Evolutionary conservation across 768 basidiomycete genomes (phyloP).

Genomic region (Tulasnella calospora): DNA sequence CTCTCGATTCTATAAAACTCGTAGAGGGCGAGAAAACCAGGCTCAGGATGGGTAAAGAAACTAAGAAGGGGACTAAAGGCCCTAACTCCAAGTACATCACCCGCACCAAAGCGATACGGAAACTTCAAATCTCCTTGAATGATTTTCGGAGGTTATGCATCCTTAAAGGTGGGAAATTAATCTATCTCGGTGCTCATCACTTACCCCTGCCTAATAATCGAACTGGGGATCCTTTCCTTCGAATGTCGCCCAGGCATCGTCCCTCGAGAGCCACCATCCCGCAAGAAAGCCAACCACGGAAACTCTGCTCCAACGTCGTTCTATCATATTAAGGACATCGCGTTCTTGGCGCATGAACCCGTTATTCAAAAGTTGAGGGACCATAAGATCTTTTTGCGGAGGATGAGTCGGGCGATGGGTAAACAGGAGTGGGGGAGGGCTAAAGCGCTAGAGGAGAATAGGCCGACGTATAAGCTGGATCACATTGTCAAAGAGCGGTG

Average conservation of each 20-base stretch:
- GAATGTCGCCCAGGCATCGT: slow-evolving; percentile 67
- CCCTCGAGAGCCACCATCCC: slow-evolving; percentile 88
- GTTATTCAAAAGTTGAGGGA: slow-evolving; percentile 88
- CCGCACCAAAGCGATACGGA: slow-evolving; percentile 85
- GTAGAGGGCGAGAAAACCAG: not conserved
- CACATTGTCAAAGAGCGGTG: slow-evolving; percentile 98
- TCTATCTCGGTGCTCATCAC: not conserved
- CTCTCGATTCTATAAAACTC: not conserved
- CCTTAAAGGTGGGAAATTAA: slow-evolving; percentile 66
- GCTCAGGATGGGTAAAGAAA: slow-evolving; percentile 23
- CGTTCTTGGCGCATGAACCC: slow-evolving; percentile 94
- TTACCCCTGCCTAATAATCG: not conserved
- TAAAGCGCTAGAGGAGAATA: slow-evolving; percentile 88
- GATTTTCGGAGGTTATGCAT: slow-evolving; percentile 97
- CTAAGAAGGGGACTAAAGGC: slow-evolving; percentile 76
- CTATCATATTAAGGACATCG: slow-evolving; percentile 97
- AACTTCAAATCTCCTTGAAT: slow-evolving; percentile 91
- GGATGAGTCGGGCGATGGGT: slow-evolving; percentile 86
- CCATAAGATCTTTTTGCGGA: slow-evolving; percentile 98
- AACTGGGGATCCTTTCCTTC: slow-evolving; percentile 20
- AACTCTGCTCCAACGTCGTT: slow-evolving; percentile 95
- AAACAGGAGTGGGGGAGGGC: slow-evolving; percentile 93
- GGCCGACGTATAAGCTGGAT: slow-evolving; percentile 85
- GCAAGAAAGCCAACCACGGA: slow-evolving; percentile 94
- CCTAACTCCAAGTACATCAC: slow-evolving; percentile 91